Base-by-base conservation (phyloP, 805 yeast genomes). In the Kodamaea restingae region DNA sequence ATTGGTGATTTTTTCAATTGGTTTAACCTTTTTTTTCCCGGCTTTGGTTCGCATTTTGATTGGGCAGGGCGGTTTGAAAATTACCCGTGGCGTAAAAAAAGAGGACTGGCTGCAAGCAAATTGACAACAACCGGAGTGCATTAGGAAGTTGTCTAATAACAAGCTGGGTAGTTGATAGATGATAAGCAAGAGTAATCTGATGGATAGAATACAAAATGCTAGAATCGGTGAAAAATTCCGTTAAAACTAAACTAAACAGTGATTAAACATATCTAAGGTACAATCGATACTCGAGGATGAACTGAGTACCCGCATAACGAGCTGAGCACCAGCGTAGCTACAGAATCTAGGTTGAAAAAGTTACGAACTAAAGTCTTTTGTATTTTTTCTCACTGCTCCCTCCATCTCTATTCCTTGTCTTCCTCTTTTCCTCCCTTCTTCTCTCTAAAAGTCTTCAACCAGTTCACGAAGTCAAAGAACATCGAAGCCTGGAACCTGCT, bases 391-490 rank as follows among this genome's bases (percentile, higher is more conserved):
- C 10, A 6, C 10, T 28, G 6, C 12, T 15, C 6, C 31, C 9
- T 28, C 5, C 17, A n/a, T 9, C 31, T 28, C 31, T 7, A 28
- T 14, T 28, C 18, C 15, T 28, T n/a, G 7, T 28, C 11, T 7
- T n/a, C n/a, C 29, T 7, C 24, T 21, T 9, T 7, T 21, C 9
- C 24, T 7, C 24, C 12, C 12, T n/a, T 25, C 27, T 25, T n/a
- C 10, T 27, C 31, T 12, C 31, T 27, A 14, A 27, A 72, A n/a
- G 84, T 65, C 46, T 70, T 71, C 32, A 84, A 55, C 90, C 93
- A 90, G 61, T 88, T 88, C 53, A 84, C 73, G 45, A 87, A 77
- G 50, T 88, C 96, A 47, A 79, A 73, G 55, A 84, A 88, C 52
- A 85, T 55, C 9, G 75, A 65, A 7, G 82, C 67, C 15, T 73